Evolutionary conservation across 768 basidiomycete species (phyloP).

Genomic region (Mycena capillaripes): DNA sequence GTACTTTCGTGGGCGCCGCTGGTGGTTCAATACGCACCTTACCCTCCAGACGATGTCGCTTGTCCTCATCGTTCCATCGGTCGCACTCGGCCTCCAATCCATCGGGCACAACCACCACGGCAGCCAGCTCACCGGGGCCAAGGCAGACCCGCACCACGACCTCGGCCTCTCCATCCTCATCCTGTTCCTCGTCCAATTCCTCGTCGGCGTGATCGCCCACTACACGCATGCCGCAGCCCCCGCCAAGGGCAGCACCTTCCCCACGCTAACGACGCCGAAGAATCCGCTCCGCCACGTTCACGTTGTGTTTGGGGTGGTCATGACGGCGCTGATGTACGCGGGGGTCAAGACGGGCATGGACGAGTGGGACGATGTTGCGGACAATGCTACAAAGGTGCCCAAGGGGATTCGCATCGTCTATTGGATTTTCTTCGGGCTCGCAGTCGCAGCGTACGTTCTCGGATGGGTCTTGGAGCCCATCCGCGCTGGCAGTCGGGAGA

Average conservation of each 20-base stretch:
- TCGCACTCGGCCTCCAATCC: conserved; percentile 24
- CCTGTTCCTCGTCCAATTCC: conserved; percentile 33
- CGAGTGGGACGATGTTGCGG: conserved; percentile 34
- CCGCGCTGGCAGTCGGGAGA: background rate
- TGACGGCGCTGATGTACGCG: conserved; percentile 36
- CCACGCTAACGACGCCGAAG: conserved; percentile 35
- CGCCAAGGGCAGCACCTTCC: conserved; percentile 16
- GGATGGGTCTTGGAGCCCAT: conserved; percentile 36
- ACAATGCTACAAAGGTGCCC: conserved; percentile 32
- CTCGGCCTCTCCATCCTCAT: conserved; percentile 33
- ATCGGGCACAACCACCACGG: conserved; percentile 26
- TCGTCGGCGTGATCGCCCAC: conserved; percentile 34
- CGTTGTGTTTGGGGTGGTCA: conserved; percentile 29
- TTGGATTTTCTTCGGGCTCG: conserved; percentile 35
- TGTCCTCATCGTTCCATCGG: conserved; percentile 20
- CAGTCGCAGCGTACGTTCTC: conserved; percentile 31
- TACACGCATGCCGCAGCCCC: conserved; percentile 31
- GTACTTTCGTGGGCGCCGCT: conserved; percentile 32
- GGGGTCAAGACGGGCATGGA: conserved; percentile 38
- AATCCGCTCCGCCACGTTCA: conserved; percentile 34
- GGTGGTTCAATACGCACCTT: conserved; percentile 37
- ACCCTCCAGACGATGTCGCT: conserved; percentile 30
- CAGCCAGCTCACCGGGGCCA: conserved; percentile 29
- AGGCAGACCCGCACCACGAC: conserved; percentile 37
- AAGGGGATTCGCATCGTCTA: conserved; percentile 23